These are phyloP conservation scores for Mucor piriformis DNA, from an alignment of 371 early-diverging fungal genomes.

Conservation along the genomic window DNA sequence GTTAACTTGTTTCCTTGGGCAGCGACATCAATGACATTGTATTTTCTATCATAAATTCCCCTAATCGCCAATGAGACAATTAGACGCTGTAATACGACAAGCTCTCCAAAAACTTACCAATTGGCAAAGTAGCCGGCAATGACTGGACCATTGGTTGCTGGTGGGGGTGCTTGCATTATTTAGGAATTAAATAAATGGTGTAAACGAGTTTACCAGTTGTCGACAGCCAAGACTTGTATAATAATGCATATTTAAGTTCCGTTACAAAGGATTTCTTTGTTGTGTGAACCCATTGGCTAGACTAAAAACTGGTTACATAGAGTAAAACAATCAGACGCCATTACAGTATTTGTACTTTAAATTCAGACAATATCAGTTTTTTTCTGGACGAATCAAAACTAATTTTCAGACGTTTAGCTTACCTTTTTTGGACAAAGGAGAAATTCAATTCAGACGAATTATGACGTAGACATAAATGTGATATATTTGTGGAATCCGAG, in stretches of 20 bases:
- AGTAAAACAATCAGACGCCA: too few species aligned
- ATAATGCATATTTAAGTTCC: neutral
- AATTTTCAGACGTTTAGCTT: too few species aligned
- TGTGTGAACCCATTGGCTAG: too few species aligned
- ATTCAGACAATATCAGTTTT: too few species aligned
- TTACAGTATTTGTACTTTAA: too few species aligned
- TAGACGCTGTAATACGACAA: neutral
- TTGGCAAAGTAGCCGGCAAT: conserved; percentile 46
- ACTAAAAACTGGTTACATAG: too few species aligned
- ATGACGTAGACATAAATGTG: too few species aligned
- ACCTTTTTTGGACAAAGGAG: too few species aligned
- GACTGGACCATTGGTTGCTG: conserved; percentile 38
- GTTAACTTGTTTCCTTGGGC: conserved; percentile 64
- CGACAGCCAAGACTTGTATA: neutral
- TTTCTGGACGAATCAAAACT: too few species aligned
- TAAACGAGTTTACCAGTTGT: neutral
- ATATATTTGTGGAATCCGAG: too few species aligned
- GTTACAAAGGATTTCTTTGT: too few species aligned
- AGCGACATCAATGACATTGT: conserved; percentile 66
- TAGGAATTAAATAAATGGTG: neutral
- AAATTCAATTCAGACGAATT: too few species aligned
- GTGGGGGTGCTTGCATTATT: conserved; percentile 26
- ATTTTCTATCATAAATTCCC: conserved; percentile 78
- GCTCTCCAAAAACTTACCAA: conserved; percentile 18
- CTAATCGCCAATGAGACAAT: conserved; percentile 25